phyloP scores from a whole-genome alignment of 2,329 filamentous ascomycete genomes.

The Ophiosphaerella korrae region DNA sequence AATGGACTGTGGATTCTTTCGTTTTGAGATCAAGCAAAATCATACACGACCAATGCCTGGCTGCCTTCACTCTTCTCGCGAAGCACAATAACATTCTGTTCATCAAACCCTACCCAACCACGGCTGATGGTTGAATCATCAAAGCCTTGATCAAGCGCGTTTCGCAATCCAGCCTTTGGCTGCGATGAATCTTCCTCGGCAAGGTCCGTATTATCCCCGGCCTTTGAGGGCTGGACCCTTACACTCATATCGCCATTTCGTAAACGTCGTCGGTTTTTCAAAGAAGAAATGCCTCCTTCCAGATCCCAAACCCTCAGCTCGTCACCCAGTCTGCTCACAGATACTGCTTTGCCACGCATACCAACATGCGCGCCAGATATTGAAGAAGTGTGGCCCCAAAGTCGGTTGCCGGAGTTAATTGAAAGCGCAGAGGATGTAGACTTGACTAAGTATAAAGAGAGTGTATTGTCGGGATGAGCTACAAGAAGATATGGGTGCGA shows the following conservation, averaged over 20 bases:
- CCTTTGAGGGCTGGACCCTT: constrained; percentile 53
- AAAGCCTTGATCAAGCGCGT: constrained; percentile 43
- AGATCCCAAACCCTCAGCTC: constrained; percentile 82
- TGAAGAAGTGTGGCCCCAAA: constrained; percentile 92
- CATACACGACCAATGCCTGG: constrained; percentile 81
- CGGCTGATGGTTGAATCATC: constrained; percentile 53
- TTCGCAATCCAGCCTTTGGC: constrained; percentile 38
- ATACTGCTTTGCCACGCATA: constrained; percentile 83
- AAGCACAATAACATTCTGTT: constrained; percentile 87
- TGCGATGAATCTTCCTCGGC: constrained; percentile 26
- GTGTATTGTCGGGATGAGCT: constrained; percentile 84
- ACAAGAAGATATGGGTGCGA: constrained; percentile 83
- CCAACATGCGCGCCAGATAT: constrained; percentile 87
- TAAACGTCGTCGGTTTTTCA: constrained; percentile 48
- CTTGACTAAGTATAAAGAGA: constrained; percentile 80
- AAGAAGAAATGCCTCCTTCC: constrained; percentile 68
- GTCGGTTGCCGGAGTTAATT: constrained; percentile 73
- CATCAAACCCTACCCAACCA: constrained; percentile 84
- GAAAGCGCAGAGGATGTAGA: constrained; percentile 69
- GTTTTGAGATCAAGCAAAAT: constrained; percentile 70
- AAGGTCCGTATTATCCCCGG: constrained; percentile 16
- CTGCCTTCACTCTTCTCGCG: constrained; percentile 71
- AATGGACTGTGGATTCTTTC: too few species aligned
- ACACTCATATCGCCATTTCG: constrained; percentile 59
- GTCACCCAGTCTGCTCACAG: constrained; percentile 78